These are phyloP conservation scores for Skeletonema costatum DNA, from an alignment of 108 stramenopile genomes.

Conservation along the genomic window DNA sequence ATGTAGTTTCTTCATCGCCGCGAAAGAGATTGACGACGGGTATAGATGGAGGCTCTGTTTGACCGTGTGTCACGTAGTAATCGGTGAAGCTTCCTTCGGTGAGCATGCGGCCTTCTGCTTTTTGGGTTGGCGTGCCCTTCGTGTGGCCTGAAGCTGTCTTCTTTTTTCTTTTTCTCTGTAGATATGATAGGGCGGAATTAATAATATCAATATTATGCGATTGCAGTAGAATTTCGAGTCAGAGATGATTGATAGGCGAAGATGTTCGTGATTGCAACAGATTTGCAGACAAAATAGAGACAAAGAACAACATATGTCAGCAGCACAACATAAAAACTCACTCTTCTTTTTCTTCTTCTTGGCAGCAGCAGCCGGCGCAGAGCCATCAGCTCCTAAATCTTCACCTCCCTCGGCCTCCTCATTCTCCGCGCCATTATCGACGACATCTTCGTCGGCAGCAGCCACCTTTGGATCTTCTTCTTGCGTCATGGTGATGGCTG, in stretches of 20 bases:
- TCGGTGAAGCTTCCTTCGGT: conserved; percentile 90
- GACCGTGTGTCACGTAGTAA: conserved; percentile 92
- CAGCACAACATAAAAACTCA: background rate
- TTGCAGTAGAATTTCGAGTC: no score
- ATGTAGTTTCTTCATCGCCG: conserved; percentile 1
- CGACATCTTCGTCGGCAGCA: conserved; percentile 4
- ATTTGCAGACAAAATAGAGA: background rate
- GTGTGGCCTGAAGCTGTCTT: conserved; percentile 52
- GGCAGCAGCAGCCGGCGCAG: conserved; percentile 28
- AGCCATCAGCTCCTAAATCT: conserved; percentile 39
- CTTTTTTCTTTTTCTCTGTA: conserved; percentile 81
- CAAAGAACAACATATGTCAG: background rate
- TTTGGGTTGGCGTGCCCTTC: conserved; percentile 65
- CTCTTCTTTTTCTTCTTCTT: conserved; percentile 88
- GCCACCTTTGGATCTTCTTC: background rate
- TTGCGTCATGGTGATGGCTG: background rate
- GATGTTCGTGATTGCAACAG: background rate
- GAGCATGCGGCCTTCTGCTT: conserved; percentile 76
- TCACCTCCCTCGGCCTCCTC: conserved; percentile 51
- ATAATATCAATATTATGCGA: background rate
- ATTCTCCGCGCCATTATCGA: conserved; percentile 28
- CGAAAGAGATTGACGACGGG: conserved; percentile 75
- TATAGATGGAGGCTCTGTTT: conserved; percentile 97
- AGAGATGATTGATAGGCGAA: background rate
- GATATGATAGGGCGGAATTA: background rate